Evolutionary conservation across 208 protist genomes (phyloP).

Genomic region (Cochliopodium minus): DNA sequence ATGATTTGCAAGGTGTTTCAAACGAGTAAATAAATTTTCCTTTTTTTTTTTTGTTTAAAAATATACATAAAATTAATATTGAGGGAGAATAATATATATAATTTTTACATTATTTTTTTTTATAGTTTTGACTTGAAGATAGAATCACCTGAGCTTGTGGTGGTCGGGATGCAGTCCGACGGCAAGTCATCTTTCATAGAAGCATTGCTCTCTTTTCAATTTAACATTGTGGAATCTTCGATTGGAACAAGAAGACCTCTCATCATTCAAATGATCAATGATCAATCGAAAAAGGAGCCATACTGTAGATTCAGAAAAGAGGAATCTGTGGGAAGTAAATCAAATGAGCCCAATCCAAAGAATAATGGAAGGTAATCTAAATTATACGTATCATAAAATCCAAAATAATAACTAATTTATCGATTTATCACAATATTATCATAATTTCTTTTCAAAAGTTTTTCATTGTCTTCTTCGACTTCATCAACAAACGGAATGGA

Average conservation of each 20-base stretch:
- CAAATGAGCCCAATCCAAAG: background rate
- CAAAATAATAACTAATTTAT: background rate
- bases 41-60: no score
- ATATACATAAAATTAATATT: no score
- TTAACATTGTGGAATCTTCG: conserved; percentile 34
- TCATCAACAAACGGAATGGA: background rate
- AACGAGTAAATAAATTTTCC: no score
- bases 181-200: conserved; percentile 38
- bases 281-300: conserved; percentile 20
- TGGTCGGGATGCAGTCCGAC: conserved; percentile 43
- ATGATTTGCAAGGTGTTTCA: no score
- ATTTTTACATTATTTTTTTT: background rate
- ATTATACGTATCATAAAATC: no score
- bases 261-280: conserved; percentile 40
- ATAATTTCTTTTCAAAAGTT: no score
- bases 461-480: background rate
- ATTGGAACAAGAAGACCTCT: conserved; percentile 35
- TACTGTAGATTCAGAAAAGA: conserved; percentile 32
- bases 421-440: no score
- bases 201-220: conserved; percentile 38
- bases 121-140: conserved; percentile 28
- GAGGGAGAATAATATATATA: background rate
- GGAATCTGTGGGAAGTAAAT: conserved; percentile 3
- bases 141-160: conserved; percentile 33
- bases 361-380: background rate